Percentiles rank a stretch among this genome's conserved stretches.
Evolutionary conservation across 352 stramenopile species (phyloP).

Genomic region (Pythium sukuiense): DNA sequence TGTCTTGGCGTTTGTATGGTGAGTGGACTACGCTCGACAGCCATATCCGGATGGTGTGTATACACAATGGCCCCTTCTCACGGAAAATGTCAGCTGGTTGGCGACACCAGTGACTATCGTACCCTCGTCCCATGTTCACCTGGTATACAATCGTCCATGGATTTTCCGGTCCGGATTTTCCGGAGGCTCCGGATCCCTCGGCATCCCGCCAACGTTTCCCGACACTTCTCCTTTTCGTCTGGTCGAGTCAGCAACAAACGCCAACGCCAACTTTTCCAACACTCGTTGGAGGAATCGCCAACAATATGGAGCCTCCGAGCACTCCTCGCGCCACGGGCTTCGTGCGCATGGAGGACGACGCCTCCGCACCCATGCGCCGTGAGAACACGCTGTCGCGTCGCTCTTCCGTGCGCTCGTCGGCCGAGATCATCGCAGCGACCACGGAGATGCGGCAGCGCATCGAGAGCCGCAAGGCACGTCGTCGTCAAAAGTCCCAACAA

Average conservation of each 20-base stretch:
- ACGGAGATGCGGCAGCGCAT: conserved; percentile 61
- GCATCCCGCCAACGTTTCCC: neutral
- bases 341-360: conserved; percentile 40
- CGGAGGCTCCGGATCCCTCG: neutral
- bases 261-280: neutral
- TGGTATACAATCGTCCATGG: neutral
- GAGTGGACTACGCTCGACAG: neutral
- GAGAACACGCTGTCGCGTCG: conserved; percentile 27
- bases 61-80: conserved; percentile 8
- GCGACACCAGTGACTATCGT: neutral
- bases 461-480: conserved; percentile 43
- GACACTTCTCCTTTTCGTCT: conserved; percentile 2
- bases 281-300: conserved; percentile 6
- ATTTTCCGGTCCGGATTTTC: neutral
- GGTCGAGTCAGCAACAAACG: neutral
- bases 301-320: conserved; percentile 28
- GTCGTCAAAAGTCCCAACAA: conserved; percentile 29
- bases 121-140: no score
- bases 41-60: conserved; percentile 19
- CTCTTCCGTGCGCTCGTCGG: conserved; percentile 48
- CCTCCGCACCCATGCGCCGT: conserved; percentile 12
- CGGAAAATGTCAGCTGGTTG: neutral
- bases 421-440: conserved; percentile 53
- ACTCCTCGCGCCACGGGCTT: conserved; percentile 35
- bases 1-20: conserved; percentile 20